phyloP scores from a whole-genome alignment of 1,284 basidiomycete species.

The Tilletiopsis washingtonensis region DNA sequence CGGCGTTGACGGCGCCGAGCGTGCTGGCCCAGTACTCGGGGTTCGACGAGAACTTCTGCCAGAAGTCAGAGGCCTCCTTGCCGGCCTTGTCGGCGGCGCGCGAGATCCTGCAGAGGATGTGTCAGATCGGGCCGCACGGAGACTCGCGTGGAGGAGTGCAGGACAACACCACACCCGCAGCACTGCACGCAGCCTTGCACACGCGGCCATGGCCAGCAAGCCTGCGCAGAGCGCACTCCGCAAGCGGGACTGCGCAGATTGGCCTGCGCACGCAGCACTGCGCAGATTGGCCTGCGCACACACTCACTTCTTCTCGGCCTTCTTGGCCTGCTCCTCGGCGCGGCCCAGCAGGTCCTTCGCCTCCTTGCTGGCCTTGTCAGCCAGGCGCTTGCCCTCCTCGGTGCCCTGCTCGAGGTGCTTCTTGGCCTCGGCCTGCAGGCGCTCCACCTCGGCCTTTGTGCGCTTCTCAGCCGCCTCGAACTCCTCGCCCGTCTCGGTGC shows the following conservation, averaged over 20 bases:
- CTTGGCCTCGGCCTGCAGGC: constrained; percentile 9
- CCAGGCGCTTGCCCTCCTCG: constrained; percentile 12
- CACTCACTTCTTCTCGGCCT: constrained; percentile 33
- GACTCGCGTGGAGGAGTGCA: no score
- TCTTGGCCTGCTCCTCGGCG: constrained; percentile 20
- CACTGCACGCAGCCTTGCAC: no score
- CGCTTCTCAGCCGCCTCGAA: not conserved
- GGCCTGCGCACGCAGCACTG: not conserved
- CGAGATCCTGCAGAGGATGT: constrained; percentile 11
- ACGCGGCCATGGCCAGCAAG: no score
- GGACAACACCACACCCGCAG: no score
- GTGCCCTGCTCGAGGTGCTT: no score
- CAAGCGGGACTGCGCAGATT: no score
- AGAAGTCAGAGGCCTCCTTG: constrained; percentile 22
- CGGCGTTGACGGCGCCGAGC: constrained; percentile 39
- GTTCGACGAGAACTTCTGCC: constrained; percentile 34
- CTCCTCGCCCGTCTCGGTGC: constrained; percentile 26
- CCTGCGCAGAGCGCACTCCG: no score
- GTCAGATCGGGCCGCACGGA: no score
- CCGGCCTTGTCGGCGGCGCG: constrained; percentile 10
- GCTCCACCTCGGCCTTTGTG: not conserved
- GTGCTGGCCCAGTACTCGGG: constrained; percentile 42
- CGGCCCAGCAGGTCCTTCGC: constrained; percentile 15
- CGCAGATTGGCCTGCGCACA: no score
- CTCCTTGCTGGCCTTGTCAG: constrained; percentile 19